Evolutionary conservation across 2,329 filamentous ascomycete species (phyloP).

Genomic region (Sclerotinia trifoliorum): DNA sequence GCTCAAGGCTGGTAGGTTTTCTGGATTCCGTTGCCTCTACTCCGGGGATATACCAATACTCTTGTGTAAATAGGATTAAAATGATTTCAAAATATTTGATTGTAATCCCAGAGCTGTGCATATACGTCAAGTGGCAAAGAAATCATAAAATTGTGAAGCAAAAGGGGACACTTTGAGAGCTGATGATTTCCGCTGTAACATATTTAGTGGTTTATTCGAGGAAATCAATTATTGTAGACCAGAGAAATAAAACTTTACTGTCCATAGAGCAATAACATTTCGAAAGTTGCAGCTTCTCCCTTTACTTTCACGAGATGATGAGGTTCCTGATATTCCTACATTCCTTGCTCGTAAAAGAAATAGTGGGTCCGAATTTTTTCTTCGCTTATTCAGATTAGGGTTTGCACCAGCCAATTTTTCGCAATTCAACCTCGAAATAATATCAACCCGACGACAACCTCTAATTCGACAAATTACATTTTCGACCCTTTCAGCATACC

Average conservation of each 20-base stretch:
- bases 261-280: neutral
- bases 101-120: neutral
- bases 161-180: neutral
- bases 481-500: conserved; percentile 37
- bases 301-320: neutral
- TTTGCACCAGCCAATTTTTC: conserved; percentile 29
- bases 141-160: neutral
- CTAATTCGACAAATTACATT: conserved; percentile 28
- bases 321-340: neutral
- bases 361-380: conserved; percentile 23
- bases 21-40: neutral
- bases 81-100: neutral
- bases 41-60: conserved; percentile 7
- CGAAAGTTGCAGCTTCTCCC: neutral
- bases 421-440: conserved; percentile 25
- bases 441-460: conserved; percentile 27
- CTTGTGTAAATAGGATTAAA: conserved; percentile 9
- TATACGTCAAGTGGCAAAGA: neutral
- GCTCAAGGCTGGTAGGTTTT: neutral
- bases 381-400: conserved; percentile 38
- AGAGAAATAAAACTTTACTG: neutral
- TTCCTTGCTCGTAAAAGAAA: neutral
- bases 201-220: neutral
- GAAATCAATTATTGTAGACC: neutral
- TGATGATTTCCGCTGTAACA: too few species aligned